Evolutionary conservation across 2,329 filamentous ascomycete genomes (phyloP).

Genomic region (Trichoderma koningii): DNA sequence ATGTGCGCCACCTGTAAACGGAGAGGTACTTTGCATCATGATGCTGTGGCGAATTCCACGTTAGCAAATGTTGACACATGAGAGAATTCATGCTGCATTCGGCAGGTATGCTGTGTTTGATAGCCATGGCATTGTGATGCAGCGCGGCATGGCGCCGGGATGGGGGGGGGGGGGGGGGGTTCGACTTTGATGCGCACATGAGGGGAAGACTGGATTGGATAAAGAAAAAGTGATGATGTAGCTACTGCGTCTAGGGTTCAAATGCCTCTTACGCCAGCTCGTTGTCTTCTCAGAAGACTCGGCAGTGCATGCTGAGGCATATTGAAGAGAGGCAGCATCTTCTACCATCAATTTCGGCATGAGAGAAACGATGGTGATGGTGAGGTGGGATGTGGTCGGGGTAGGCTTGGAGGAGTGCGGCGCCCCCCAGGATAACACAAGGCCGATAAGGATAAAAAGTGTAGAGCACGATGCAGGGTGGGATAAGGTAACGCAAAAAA

Average conservation of each 20-base stretch:
- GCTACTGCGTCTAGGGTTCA: constrained; percentile 19
- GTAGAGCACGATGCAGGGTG: not conserved
- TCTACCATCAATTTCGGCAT: no score
- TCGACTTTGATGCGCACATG: not conserved
- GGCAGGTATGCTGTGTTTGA: not conserved
- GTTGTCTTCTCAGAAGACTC: not conserved
- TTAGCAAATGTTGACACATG: not conserved
- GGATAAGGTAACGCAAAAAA: not conserved
- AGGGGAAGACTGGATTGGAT: constrained; percentile 9
- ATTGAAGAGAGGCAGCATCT: no score
- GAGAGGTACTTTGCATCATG: constrained; percentile 95
- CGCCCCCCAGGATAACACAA: constrained; percentile 18
- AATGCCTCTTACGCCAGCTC: constrained; percentile 18
- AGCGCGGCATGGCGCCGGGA: not conserved
- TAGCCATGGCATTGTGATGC: constrained; percentile 11
- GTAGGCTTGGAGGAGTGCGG: not conserved
- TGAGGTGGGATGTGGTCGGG: not conserved
- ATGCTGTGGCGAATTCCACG: constrained; percentile 62
- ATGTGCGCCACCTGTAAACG: constrained; percentile 65
- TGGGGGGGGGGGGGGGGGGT: not conserved
- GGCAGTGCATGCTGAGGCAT: not conserved
- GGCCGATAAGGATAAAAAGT: constrained; percentile 17
- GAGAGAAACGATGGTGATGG: not conserved
- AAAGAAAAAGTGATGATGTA: not conserved
- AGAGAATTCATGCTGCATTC: not conserved